A percentile compares a stretch with the other conserved stretches of the same genome.
phyloP scores from a whole-genome alignment of 2,329 filamentous ascomycete genomes.

The Escovopsis sp. region DNA sequence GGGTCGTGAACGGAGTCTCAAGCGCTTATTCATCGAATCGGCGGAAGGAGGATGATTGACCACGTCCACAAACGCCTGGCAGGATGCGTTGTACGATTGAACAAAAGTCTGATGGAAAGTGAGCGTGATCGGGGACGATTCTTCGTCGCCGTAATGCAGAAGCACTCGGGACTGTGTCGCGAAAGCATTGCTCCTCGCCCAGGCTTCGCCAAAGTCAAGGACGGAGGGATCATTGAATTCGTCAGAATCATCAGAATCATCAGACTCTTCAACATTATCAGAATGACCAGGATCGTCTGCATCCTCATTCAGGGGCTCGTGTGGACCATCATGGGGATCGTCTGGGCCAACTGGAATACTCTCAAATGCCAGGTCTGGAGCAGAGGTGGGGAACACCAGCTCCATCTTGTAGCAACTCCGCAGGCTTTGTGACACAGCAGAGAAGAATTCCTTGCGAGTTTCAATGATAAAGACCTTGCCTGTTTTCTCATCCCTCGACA shows the following conservation, averaged over 20 bases:
- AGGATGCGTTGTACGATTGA: slow-evolving; percentile 37
- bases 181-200: background rate
- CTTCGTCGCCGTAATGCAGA: slow-evolving; percentile 35
- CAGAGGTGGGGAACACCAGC: slow-evolving; percentile 25
- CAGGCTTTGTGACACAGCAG: slow-evolving; percentile 36
- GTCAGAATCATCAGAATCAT: no score
- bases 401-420: slow-evolving; percentile 51
- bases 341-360: background rate
- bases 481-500: slow-evolving; percentile 45
- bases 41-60: slow-evolving; percentile 32
- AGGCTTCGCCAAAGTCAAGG: background rate
- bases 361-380: background rate
- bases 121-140: slow-evolving; percentile 25
- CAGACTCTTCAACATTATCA: no score
- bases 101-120: slow-evolving; percentile 39
- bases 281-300: no score
- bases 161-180: slow-evolving; percentile 7
- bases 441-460: slow-evolving; percentile 51
- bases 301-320: no score
- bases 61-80: slow-evolving; percentile 43
- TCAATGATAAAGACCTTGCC: slow-evolving; percentile 49
- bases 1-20: slow-evolving; percentile 27
- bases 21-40: slow-evolving; percentile 16
- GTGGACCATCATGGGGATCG: slow-evolving; percentile 20
- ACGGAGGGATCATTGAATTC: background rate